Evolutionary conservation across 2,329 filamentous ascomycete genomes (phyloP), one percentile per base, ranked within the genome.

Genomic region (Thelonectria discophora): DNA sequence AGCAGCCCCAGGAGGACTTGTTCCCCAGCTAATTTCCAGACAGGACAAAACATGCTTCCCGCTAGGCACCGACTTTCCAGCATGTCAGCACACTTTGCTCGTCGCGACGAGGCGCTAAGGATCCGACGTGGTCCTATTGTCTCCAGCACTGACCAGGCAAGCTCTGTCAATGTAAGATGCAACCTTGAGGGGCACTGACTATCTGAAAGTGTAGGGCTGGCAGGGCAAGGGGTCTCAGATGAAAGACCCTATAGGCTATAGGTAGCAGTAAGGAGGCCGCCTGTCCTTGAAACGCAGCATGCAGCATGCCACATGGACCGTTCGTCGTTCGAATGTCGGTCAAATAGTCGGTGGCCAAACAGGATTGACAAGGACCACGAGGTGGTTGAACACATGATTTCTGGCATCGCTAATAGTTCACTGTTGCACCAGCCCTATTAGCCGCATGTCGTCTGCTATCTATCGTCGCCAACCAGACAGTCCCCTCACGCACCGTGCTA

Each of bases 381-480:
- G 21, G 21, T 18, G 40, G 46, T 10, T 15, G 13, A 37, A 58
- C 40, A 37, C 34, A 43, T 49, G 34, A 47, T 51, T 30, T 18
- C 27, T 27, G 46, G 20, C 37, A 30, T 30, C 4, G 27, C 8
- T 2, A 30, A 10, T 30, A 8, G 27, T 24, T 30, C 27, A 30
- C 34, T 13, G 21, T 40, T 32, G 24, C 12, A 40, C 47, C 21
- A 32, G 24, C 21, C 34, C 34, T 37, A 50, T 46, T 47, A 30
- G 42, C 48, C 45, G 48, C 17, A 43, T 47, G 32, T 21, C 24
- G 48, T 58, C 34, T 39, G n/a, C 47, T 39, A 52, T 61, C 47
- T 57, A 53, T 48, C 21, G 21, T 9, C 20, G 17, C 54, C 54
- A 62, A 58, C 59, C 54, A 58, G 43, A 58, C 48, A 18, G 24